Percentiles rank a stretch among this genome's conserved stretches.
These are phyloP conservation scores for Dissoconium aciculare DNA, from an alignment of 2,329 filamentous ascomycete genomes.

Conservation along the genomic window DNA sequence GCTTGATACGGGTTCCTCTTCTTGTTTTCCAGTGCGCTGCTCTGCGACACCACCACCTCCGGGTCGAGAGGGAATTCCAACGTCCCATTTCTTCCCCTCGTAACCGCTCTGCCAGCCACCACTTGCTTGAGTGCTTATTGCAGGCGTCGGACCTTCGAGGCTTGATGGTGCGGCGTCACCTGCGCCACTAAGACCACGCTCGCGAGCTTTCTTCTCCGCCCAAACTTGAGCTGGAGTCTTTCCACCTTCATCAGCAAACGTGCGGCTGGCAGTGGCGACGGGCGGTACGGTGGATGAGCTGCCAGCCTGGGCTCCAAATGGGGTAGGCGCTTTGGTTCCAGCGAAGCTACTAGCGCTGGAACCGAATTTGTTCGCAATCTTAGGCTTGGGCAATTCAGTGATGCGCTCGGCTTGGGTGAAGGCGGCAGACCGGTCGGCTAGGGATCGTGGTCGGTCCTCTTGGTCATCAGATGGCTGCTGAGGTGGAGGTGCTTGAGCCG, in stretches of 20 bases:
- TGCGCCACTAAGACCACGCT: constrained; percentile 45
- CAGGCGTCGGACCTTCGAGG: constrained; percentile 24
- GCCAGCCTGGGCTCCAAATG: constrained; percentile 50
- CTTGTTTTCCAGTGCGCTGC: constrained; percentile 48
- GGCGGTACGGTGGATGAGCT: constrained; percentile 40
- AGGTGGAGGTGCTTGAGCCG: constrained; percentile 25
- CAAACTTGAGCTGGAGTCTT: constrained; percentile 95
- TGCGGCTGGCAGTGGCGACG: constrained; percentile 70
- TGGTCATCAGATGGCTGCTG: constrained; percentile 32
- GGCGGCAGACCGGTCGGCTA: constrained; percentile 62
- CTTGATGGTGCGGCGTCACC: constrained; percentile 33
- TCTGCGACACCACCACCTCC: constrained; percentile 45
- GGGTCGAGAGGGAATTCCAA: constrained; percentile 61
- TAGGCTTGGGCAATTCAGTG: constrained; percentile 82
- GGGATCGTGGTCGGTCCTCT: constrained; percentile 42
- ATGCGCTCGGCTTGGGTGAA: constrained; percentile 66
- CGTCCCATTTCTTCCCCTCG: constrained; percentile 73
- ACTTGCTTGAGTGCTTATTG: constrained; percentile 53
- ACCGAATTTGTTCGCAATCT: constrained; percentile 80
- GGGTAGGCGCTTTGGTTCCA: constrained; percentile 79
- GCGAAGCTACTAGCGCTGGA: constrained; percentile 53
- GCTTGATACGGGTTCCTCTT: constrained; percentile 39
- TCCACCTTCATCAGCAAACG: constrained; percentile 84
- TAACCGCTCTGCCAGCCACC: constrained; percentile 91
- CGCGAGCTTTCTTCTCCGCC: constrained; percentile 90